Percentiles rank a stretch among this genome's conserved stretches.
Conservation (phyloP, 306 rosid genomes). For the Astragalus membranaceus region DNA sequence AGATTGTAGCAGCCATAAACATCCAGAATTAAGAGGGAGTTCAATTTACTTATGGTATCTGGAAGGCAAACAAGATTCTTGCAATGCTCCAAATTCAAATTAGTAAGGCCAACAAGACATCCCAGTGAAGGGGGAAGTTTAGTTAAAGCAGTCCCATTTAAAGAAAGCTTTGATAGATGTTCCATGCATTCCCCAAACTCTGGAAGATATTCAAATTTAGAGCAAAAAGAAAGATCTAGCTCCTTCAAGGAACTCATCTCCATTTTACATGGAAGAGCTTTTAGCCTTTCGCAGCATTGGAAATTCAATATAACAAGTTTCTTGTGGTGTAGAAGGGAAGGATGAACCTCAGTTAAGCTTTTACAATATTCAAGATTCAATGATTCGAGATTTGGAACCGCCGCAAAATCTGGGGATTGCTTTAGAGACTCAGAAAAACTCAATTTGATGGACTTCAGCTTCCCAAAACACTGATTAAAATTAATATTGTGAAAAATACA, state of each 20-base stretch:
- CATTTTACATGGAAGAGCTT: constrained; percentile 26
- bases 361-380: constrained; percentile 27
- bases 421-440: constrained; percentile 14
- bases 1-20: constrained; percentile 26
- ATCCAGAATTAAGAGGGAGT: constrained; percentile 22
- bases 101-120: too few relatives aligned
- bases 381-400: constrained; percentile 27
- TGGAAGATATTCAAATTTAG: too few relatives aligned
- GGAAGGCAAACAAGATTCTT: too few relatives aligned
- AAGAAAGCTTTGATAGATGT: too few relatives aligned
- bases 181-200: too few relatives aligned
- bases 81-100: too few relatives aligned
- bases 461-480: constrained; percentile 13
- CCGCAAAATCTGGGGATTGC: constrained; percentile 2
- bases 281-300: constrained; percentile 30
- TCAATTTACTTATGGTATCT: too few relatives aligned
- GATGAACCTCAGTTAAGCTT: constrained; percentile 23
- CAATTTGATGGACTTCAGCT: constrained; percentile 16
- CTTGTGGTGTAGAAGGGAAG: constrained; percentile 15
- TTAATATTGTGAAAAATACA: background rate
- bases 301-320: constrained; percentile 17
- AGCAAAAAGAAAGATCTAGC: too few relatives aligned
- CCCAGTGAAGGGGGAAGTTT: too few relatives aligned
- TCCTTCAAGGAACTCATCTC: constrained; percentile 17
- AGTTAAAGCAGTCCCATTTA: too few relatives aligned